phyloP scores from a whole-genome alignment of 2,329 filamentous ascomycete genomes.

The Bipolaris zeicola region DNA sequence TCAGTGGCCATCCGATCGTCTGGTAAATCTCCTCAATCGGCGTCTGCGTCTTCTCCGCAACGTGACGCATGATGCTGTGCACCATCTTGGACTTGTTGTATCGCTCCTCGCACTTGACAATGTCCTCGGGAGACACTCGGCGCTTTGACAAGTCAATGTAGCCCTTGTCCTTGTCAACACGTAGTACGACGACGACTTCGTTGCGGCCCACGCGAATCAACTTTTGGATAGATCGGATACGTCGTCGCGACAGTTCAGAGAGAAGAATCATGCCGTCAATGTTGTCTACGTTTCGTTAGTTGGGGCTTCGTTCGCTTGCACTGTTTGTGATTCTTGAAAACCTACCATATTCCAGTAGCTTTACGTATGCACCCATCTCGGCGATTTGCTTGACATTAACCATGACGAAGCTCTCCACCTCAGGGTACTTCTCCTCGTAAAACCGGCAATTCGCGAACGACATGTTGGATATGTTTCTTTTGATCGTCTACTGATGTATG shows the following conservation, averaged over 20 bases:
- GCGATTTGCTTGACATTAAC: slow-evolving; percentile 99
- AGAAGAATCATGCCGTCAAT: slow-evolving; percentile 99
- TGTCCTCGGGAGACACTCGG: slow-evolving; percentile 95
- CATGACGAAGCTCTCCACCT: slow-evolving; percentile 99
- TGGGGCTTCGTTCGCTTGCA: not conserved
- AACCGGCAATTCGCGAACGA: slow-evolving; percentile 96
- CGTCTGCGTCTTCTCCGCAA: slow-evolving; percentile 92
- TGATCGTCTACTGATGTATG: slow-evolving; percentile 13
- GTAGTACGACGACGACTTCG: slow-evolving; percentile 96
- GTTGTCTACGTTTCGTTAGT: slow-evolving; percentile 66
- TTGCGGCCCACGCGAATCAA: slow-evolving; percentile 97
- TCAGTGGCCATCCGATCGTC: slow-evolving; percentile 93
- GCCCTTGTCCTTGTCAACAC: slow-evolving; percentile 99
- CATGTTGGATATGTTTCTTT: slow-evolving; percentile 63
- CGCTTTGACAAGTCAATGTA: slow-evolving; percentile 99
- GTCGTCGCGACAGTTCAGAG: slow-evolving; percentile 94
- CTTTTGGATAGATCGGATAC: slow-evolving; percentile 98
- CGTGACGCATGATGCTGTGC: slow-evolving; percentile 97
- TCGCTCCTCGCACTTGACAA: slow-evolving; percentile 96
- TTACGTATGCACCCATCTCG: slow-evolving; percentile 99
- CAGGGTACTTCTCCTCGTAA: slow-evolving; percentile 96
- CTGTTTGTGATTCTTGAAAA: not conserved
- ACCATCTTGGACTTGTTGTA: slow-evolving; percentile 99
- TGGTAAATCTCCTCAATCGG: slow-evolving; percentile 96
- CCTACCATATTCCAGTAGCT: slow-evolving; percentile 85